Percentiles rank a stretch among this genome's conserved stretches.
phyloP scores from a whole-genome alignment of 2,329 filamentous ascomycete genomes.

The Teratosphaeria zuluensis region DNA sequence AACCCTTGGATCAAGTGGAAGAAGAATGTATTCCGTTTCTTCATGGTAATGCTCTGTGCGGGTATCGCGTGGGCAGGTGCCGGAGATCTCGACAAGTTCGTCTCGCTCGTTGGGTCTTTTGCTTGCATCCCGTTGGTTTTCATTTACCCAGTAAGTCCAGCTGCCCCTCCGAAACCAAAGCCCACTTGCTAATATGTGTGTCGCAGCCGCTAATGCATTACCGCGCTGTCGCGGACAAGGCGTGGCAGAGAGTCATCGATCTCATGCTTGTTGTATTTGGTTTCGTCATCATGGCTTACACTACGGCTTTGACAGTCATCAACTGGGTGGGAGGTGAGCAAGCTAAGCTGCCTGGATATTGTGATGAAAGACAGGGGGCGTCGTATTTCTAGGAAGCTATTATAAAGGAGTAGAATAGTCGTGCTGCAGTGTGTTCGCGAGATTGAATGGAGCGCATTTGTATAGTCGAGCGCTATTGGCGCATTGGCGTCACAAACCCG shows the following conservation, averaged over 20 bases:
- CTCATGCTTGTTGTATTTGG: slow-evolving; percentile 73
- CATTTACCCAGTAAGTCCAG: slow-evolving; percentile 78
- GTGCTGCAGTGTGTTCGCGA: background rate
- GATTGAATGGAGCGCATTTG: background rate
- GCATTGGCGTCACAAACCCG: background rate
- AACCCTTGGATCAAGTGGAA: slow-evolving; percentile 99
- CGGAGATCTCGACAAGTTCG: slow-evolving; percentile 92
- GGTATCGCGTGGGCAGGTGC: slow-evolving; percentile 86
- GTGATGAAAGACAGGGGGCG: slow-evolving; percentile 35
- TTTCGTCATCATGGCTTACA: slow-evolving; percentile 80
- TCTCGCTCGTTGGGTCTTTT: slow-evolving; percentile 91
- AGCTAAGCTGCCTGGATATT: slow-evolving; percentile 51
- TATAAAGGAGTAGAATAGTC: background rate
- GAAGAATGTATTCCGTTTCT: slow-evolving; percentile 95
- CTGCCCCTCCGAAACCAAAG: background rate
- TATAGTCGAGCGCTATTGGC: background rate
- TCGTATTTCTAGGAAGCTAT: background rate
- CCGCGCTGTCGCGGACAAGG: slow-evolving; percentile 63
- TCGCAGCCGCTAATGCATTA: slow-evolving; percentile 76
- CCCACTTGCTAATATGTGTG: slow-evolving; percentile 3
- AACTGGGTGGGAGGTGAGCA: slow-evolving; percentile 63
- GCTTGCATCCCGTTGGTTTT: slow-evolving; percentile 95
- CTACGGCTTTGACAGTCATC: slow-evolving; percentile 72
- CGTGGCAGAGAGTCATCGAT: slow-evolving; percentile 60
- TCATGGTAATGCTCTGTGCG: slow-evolving; percentile 78